A percentile compares a stretch with the other conserved stretches of the same genome.
These are phyloP conservation scores for Piloderma croceum DNA, from an alignment of 768 basidiomycete species.

Conservation along the genomic window DNA sequence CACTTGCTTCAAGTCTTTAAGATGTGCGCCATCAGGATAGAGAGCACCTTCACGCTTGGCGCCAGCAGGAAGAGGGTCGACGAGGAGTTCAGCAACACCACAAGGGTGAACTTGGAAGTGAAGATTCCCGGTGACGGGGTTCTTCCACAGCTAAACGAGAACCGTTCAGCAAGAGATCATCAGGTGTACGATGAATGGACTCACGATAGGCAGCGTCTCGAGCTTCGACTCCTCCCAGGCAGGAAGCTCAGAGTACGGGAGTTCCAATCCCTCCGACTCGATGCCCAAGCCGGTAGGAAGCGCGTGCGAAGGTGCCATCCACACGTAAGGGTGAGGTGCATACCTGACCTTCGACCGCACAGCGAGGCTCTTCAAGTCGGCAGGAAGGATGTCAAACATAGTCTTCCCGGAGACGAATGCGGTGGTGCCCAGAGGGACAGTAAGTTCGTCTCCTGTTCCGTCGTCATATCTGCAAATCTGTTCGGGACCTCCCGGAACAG, in stretches of 20 bases:
- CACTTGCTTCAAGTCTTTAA: neutral
- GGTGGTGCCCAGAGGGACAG: conserved; percentile 53
- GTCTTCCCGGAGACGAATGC: conserved; percentile 43
- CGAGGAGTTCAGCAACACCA: neutral
- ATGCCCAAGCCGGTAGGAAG: conserved; percentile 49
- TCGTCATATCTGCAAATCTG: conserved; percentile 48
- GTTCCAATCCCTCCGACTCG: conserved; percentile 43
- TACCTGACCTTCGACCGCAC: conserved; percentile 45
- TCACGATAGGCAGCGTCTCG: neutral
- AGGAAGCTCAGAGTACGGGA: conserved; percentile 33
- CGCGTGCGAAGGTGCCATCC: conserved; percentile 47
- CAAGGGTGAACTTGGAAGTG: neutral
- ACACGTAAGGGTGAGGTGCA: conserved; percentile 49
- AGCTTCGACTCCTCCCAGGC: neutral
- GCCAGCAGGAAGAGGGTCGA: neutral
- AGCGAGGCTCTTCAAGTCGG: conserved; percentile 42
- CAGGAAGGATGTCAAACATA: conserved; percentile 47
- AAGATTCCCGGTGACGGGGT: neutral
- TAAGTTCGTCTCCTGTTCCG: conserved; percentile 51
- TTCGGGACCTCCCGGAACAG: conserved; percentile 38
- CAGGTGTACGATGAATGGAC: too few species aligned
- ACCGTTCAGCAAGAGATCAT: too few species aligned
- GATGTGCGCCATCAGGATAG: neutral
- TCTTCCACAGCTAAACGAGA: neutral
- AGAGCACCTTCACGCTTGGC: neutral